Evolutionary conservation across 2,329 filamentous ascomycete genomes (phyloP), one percentile per base, ranked within the genome.

Genomic region (Dryadomyces quercivorus): DNA sequence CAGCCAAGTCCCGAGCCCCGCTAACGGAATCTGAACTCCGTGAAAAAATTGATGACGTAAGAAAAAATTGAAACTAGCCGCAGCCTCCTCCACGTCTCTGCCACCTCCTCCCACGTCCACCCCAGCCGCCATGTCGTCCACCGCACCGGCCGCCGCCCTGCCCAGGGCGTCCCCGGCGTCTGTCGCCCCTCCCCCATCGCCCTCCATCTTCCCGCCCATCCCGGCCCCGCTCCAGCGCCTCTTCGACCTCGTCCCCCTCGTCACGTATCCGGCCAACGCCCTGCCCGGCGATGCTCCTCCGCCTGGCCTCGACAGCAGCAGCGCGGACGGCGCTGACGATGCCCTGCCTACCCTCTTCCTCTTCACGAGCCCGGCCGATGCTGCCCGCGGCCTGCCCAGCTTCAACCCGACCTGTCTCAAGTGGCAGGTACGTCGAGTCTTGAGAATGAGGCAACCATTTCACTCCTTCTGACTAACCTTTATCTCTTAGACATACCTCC

Each of bases 331-430:
- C 38, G 36, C 16, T 26, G 26, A 12, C 21, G 44, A 51, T 6
- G 65, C 34, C 4, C 66, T 72, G 6, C 74, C 78, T 58, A 76
- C 80, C 10, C 74, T 98, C 9, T 90, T 90, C 67, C 75, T 95
- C 55, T 97, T 96, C 69, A 78, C 81, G 57, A 80, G 77, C 15
- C 72, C 80, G 1, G 71, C 76, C n/a, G 85, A 81, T 62, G 85
- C 82, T 38, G 67, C 68, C 55, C 65, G 65, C 43, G 82, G 82
- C 5, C 70, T 74, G 34, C 86, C 90, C 26, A 94, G 88, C 60
- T 95, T 86, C 71, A 97, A 97, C 66, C 93, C 93, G 12, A 82
- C 84, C 56, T 98, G 93, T 73, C 75, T 97, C 64, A 95, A 92
- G 74, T 97, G 90, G 90, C 93, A 97, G 86, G 89, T 92, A 63